A percentile compares a stretch with the other conserved stretches of the same genome.
These are phyloP conservation scores for Pseudogymnoascus destructans DNA, from an alignment of 2,329 filamentous ascomycete genomes.

Conservation along the genomic window DNA sequence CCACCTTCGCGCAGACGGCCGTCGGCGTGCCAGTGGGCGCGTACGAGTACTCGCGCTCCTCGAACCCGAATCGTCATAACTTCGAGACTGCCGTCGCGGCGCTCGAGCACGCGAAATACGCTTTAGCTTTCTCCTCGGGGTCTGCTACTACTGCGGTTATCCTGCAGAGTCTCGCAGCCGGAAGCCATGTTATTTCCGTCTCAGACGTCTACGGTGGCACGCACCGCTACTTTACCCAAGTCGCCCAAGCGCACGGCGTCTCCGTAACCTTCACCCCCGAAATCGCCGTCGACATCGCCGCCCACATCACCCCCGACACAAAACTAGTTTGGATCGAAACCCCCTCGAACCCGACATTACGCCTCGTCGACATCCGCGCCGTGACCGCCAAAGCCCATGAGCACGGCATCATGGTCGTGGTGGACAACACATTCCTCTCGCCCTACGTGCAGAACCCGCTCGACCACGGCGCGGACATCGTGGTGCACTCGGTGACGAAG, in stretches of 20 bases:
- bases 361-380: constrained; percentile 81
- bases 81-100: constrained; percentile 87
- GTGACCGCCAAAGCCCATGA: constrained; percentile 73
- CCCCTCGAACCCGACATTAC: constrained; percentile 86
- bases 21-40: constrained; percentile 77
- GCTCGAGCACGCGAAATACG: constrained; percentile 83
- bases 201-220: constrained; percentile 97
- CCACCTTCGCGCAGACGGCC: constrained; percentile 83
- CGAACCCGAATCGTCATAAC: constrained; percentile 90
- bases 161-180: constrained; percentile 79
- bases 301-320: constrained; percentile 76
- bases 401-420: constrained; percentile 87
- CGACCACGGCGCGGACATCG: constrained; percentile 88
- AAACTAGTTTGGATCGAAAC: constrained; percentile 96
- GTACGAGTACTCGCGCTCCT: constrained; percentile 88
- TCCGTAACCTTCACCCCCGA: constrained; percentile 86
- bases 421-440: constrained; percentile 96
- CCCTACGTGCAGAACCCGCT: constrained; percentile 96
- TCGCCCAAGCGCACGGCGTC: constrained; percentile 86
- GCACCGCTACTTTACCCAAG: constrained; percentile 97
- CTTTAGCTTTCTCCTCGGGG: constrained; percentile 87
- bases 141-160: constrained; percentile 89
- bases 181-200: constrained; percentile 89
- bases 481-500: constrained; percentile 94
- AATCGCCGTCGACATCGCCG: constrained; percentile 77